Evolutionary conservation across 257 asterid genomes (phyloP).

Genomic region (Gynochthodes officinalis): DNA sequence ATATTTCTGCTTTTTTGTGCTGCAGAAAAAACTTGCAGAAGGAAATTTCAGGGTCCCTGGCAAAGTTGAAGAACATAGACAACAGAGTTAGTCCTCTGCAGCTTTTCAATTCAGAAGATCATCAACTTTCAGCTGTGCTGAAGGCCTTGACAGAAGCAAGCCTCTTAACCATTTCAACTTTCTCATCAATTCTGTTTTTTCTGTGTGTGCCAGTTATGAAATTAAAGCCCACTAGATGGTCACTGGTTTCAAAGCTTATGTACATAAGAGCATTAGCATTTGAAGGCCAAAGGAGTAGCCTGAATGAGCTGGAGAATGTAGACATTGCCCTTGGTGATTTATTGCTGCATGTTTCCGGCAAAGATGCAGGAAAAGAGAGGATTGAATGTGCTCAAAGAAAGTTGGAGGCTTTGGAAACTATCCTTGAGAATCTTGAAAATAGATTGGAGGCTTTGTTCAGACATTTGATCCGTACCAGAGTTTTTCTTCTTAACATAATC

Average conservation of each 20-base stretch:
- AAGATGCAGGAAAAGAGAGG: constrained; percentile 15
- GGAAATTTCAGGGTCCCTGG: constrained; percentile 22
- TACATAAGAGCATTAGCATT: constrained; percentile 19
- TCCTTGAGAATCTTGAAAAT: constrained; percentile 28
- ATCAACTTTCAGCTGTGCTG: constrained; percentile 16
- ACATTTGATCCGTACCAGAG: constrained; percentile 34
- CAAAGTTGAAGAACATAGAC: constrained; percentile 23
- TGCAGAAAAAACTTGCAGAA: constrained; percentile 27
- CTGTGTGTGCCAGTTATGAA: constrained; percentile 25
- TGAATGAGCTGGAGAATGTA: constrained; percentile 31
- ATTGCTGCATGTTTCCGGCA: constrained; percentile 4
- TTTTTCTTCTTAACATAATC: constrained; percentile 30
- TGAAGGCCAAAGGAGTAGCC: constrained; percentile 14
- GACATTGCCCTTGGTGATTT: constrained; percentile 28
- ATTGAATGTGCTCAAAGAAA: constrained; percentile 25
- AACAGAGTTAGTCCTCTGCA: background rate
- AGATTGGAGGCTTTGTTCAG: constrained; percentile 27
- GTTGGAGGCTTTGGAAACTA: constrained; percentile 28
- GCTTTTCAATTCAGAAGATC: constrained; percentile 14
- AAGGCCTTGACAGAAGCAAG: constrained; percentile 26
- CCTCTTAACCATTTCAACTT: constrained; percentile 25
- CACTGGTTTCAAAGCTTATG: constrained; percentile 34
- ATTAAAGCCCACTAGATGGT: constrained; percentile 27
- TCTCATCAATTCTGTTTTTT: constrained; percentile 26
- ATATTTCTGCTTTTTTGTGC: constrained; percentile 7